Evolutionary conservation across 768 basidiomycete genomes (phyloP), one percentile per base, ranked within the genome.

Genomic region (Leucocoprinus sp.): DNA sequence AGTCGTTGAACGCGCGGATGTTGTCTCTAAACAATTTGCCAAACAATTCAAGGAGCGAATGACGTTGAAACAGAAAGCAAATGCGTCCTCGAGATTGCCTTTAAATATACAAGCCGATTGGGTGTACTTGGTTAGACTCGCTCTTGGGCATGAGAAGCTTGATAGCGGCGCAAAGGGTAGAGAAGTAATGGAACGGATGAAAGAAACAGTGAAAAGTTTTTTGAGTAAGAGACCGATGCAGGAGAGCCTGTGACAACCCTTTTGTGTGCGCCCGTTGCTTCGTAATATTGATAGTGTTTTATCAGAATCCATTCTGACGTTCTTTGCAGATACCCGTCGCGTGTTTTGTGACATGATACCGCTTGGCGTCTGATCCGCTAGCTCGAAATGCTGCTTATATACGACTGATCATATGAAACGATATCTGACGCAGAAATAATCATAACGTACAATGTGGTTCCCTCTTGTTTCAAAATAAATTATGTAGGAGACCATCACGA

Each of bases 91-190:
- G 22, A 70, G 70, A 45, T 67, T 98, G 33, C 83, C 95, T 0
- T 71, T 95, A 2, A 75, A 78, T 24, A 80, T 80, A 1, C 93
- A 95, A 59, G 92, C 93, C 2, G 93, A 98, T 61, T 93, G 96
- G 59, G 79, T 75, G 1, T 95, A 83, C 62, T 70, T 98, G 36
- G 69, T 76, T 52, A 74, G 73, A 38, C 57, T 86, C 23, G 84
- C 72, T 7, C 73, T 61, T 3, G 82, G 82, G 4, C 66, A 73
- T 50, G 46, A 65, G 4, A 57, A 66, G 37, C 57, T 84, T 52
- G 70, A 70, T 15, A 74, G 86, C 57, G 58, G 64, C 3, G 73
- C 74, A 12, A 69, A 72, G 54, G 67, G 65, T 48, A 67, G 65
- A 52, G 74, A 80, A 54, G 64, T 84, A 8, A 56, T 90, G 39